These are phyloP conservation scores for Fragaria ananassa DNA, from an alignment of 306 rosid species.

Conservation along the genomic window DNA sequence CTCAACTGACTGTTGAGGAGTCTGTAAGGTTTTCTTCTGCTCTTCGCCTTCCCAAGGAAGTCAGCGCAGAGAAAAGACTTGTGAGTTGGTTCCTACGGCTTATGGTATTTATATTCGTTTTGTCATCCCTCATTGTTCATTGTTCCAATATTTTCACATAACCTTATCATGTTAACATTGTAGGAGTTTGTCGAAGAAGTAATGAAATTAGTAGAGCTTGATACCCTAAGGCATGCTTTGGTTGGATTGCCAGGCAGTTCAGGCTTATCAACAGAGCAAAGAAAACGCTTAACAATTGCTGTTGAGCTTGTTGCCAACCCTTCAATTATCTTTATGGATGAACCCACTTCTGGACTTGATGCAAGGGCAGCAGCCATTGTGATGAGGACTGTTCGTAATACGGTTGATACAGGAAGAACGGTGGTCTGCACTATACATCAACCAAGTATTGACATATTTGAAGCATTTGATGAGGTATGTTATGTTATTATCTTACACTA, in stretches of 20 bases:
- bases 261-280: conserved; percentile 89
- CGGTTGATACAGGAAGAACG: conserved; percentile 93
- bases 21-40: conserved; percentile 77
- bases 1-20: conserved; percentile 88
- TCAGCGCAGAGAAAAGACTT: conserved; percentile 47
- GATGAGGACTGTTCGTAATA: conserved; percentile 84
- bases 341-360: conserved; percentile 94
- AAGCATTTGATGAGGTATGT: conserved; percentile 86
- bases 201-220: conserved; percentile 83
- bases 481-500: conserved; percentile 2
- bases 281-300: conserved; percentile 83
- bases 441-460: conserved; percentile 85
- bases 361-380: conserved; percentile 95
- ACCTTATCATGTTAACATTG: conserved; percentile 20
- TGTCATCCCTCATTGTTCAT: background rate
- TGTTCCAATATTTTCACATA: conserved; percentile 4
- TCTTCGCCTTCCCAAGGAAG: conserved; percentile 83
- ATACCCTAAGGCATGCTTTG: conserved; percentile 61
- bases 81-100: conserved; percentile 37
- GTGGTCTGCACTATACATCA: conserved; percentile 94
- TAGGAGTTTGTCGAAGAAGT: conserved; percentile 91
- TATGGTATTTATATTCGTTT: conserved; percentile 3
- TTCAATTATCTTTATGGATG: conserved; percentile 91
- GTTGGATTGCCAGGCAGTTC: conserved; percentile 85
- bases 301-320: conserved; percentile 97